Evolutionary conservation across 2,329 filamentous ascomycete genomes (phyloP), one percentile per base, ranked within the genome.

Genomic region (Cladosporium sp.): DNA sequence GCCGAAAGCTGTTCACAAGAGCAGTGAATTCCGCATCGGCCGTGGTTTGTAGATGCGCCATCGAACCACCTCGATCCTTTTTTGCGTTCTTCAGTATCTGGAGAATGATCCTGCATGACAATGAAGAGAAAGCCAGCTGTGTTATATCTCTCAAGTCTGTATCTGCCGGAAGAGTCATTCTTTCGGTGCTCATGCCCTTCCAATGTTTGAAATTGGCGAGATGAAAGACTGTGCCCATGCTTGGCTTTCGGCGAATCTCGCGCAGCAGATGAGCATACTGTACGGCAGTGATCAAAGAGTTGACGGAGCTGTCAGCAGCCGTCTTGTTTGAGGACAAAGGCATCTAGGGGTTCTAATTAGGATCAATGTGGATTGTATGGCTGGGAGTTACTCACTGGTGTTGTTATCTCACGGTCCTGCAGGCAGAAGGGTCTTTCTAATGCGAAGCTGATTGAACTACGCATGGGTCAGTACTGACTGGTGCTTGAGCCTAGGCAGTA

Each of bases 211-310:
- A 29, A 15, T 47, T 47, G 15, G 43, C 43, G 8, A 47, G 20
- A 39, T 47, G 43, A 7, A 47, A 47, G 4, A 47, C 34, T 6
- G 20, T 47, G n/a, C 43, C 43, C 43, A 47, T 47, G 9, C 20
- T 47, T 2, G 43, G 20, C 8, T 15, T 29, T 8, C 34, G 43
- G 17, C 43, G 32, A 8, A 39, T 47, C 12, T 47, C 43, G 15
- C 34, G 43, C 9, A 47, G 32, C 2, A 47, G 43, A 20, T 47
- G 43, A 3, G 43, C 43, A 34, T 38, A 39, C 15, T 47, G 43
- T 3, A 47, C 43, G 17, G 34, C n/a, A 19, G 17, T 38, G 24
- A 22, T 12, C 19, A 43, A 22, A 34, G n/a, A 34, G 19, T 17
- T 27, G 19, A 20, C 38, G 38, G 19, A 24, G 6, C 24, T 20